Conservation (phyloP, 2,329 filamentous ascomycete species). For the Pseudogymnoascus sp. region DNA sequence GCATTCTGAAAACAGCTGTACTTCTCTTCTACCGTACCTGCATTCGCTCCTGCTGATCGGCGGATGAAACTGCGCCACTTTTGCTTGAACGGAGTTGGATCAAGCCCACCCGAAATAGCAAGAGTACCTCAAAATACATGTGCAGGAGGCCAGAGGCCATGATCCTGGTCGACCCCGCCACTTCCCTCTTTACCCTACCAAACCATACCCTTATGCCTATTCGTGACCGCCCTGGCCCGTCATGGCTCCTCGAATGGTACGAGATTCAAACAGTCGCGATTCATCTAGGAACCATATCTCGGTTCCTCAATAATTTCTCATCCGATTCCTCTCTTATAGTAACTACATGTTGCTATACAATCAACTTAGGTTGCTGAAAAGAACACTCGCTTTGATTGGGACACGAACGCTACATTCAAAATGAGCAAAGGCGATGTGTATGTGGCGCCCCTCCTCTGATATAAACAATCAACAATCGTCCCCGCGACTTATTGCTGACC, state of each 20-base stretch:
- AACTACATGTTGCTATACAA: not conserved
- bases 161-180: constrained; percentile 1
- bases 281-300: constrained; percentile 4
- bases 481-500: not conserved
- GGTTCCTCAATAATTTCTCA: not conserved
- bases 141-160: not conserved
- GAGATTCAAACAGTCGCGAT: constrained; percentile 4
- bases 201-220: not conserved
- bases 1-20: not conserved
- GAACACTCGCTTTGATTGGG: not conserved
- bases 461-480: not conserved
- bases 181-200: not conserved
- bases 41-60: not conserved
- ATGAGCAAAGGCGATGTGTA: constrained; percentile 10
- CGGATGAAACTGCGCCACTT: constrained; percentile 1
- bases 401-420: not conserved
- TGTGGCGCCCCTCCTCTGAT: not conserved
- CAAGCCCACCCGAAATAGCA: not conserved
- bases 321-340: not conserved
- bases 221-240: not conserved
- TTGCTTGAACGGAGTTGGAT: not conserved
- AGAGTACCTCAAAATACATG: not conserved
- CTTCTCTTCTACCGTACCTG: not conserved
- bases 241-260: not conserved
- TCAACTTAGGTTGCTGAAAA: not conserved